Base-by-base conservation (phyloP, 2,329 filamentous ascomycete genomes). In the Pseudogymnoascus sp. region DNA sequence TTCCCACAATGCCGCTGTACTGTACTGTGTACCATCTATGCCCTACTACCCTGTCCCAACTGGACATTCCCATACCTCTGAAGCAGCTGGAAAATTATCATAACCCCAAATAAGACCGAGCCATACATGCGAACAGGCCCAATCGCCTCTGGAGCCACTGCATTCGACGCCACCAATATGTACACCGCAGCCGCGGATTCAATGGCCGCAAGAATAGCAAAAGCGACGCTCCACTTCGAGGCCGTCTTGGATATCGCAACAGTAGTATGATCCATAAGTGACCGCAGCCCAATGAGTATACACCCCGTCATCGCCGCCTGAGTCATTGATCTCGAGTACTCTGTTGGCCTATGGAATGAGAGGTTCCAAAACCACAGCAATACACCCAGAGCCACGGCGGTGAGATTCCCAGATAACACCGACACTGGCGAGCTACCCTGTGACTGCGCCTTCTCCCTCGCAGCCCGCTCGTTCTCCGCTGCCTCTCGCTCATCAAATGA, bases 301-400 rank as follows among this genome's bases (percentile, higher is more conserved):
- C 64, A 64, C 12, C n/a, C 60, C 34, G 60, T 21, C 63, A 67
- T 65, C 43, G 66, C 62, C 7, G 43, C 62, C 14, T 64, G 21
- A 37, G 59, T 63, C 25, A 64, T 25, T 49, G 63, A 62, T 21
- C 36, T 61, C 4, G 66, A 65, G 16, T 66, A 18, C 28, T 64
- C 63, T 11, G 60, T 53, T 23, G 61, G 65, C 23, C 63, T 28
- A 28, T 25, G 43, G 8, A 62, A 42, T 6, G 62, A 36, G n/a
- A 59, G 25, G 46, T 65, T 66, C 67, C 67, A 69, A 34, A 66
- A 61, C 16, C 63, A 37, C 6, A 69, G 34, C 11, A 63, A 62
- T 16, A 65, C 31, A 7, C 62, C 62, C 1, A 69, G 46, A 43
- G 61, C 53, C 2, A 67, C 28, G 2, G 36, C 64, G 21, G 66